Base-by-base conservation (phyloP, 1,284 basidiomycete species). In the Bondarzewia mesenterica region DNA sequence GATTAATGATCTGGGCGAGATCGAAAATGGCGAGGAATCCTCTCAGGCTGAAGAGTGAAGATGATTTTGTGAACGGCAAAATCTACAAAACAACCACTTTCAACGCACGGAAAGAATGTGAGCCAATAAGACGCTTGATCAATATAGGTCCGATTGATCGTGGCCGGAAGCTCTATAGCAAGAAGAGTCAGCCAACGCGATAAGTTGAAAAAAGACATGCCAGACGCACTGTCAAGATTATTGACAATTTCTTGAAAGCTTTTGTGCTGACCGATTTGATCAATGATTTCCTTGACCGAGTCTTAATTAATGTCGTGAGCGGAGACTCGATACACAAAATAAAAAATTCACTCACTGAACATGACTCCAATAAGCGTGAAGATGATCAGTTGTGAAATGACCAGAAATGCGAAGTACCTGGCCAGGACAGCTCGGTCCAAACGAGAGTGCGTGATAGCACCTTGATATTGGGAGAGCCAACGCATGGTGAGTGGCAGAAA, bases 11-110 rank as follows among this genome's bases (percentile, higher is more conserved):
- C 66, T 99, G 96, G 5, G 95, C 94, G 38, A 99, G 74, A 63
- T 99, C 96, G 60, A 98, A 98, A 50, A 98, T 70, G 21, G 85
- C 85, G 41, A 97, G 75, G 75, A 96, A 96, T 25, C 93, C 94
- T 60, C 94, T 89, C 29, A 98, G 75, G 4, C 86, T 89, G 54
- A 16, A 36, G 10, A 32, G 38, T 8, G 39, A 42, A 32, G 29
- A 27, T 29, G 15, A 46, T 38, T 18, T 40, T 27, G 21, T 41
- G 41, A 26, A 5, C 3, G 12, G 46, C 27, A 46, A 8, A 16
- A 26, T 32, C 2, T 15, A 45, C 32, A 16, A 20, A 32, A 46
- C 25, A 8, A 22, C 16, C 39, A 32, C 48, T 23, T n/a, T 27
- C 36, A 26, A 72, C 82, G 27, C 64, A 88, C 77, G 93, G 93